Evolutionary conservation across 2,329 filamentous ascomycete species (phyloP).

Genomic region (Nigrospora osmanthi): DNA sequence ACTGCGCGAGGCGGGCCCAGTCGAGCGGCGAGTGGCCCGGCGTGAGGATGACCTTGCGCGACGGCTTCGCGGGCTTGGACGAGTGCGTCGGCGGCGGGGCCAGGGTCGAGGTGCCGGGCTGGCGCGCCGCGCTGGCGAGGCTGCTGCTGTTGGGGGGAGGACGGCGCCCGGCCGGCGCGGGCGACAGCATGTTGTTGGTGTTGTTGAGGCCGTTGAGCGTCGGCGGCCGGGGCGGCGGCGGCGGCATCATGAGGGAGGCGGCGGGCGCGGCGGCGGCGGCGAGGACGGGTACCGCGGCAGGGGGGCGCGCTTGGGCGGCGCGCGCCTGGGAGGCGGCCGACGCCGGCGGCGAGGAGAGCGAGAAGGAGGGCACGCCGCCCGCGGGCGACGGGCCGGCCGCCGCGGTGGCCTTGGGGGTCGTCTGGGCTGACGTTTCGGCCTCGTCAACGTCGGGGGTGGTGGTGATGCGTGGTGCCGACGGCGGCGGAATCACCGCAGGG

Average conservation of each 20-base stretch:
- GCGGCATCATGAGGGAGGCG: conserved; percentile 11
- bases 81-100: conserved; percentile 48
- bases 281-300: conserved; percentile 7
- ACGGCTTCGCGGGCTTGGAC: conserved; percentile 44
- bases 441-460: conserved; percentile 14
- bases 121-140: conserved; percentile 23
- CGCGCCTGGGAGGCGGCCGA: conserved; percentile 17
- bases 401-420: conserved; percentile 45
- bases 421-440: conserved; percentile 29
- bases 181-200: conserved; percentile 11
- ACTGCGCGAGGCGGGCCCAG: conserved; percentile 73
- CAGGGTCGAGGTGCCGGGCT: conserved; percentile 29
- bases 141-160: too few species aligned
- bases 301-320: conserved; percentile 2
- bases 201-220: conserved; percentile 11
- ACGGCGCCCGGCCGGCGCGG: conserved; percentile 20
- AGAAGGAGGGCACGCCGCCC: conserved; percentile 34
- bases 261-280: conserved; percentile 16
- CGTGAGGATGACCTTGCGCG: conserved; percentile 69
- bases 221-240: conserved; percentile 15
- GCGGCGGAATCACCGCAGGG: conserved; percentile 28
- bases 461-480: conserved; percentile 2
- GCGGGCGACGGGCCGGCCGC: conserved; percentile 13
- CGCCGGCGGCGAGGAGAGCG: conserved; percentile 28
- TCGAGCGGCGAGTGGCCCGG: conserved; percentile 92